Base-by-base conservation (phyloP, 2,329 filamentous ascomycete genomes). In the Diplodia seriata region DNA sequence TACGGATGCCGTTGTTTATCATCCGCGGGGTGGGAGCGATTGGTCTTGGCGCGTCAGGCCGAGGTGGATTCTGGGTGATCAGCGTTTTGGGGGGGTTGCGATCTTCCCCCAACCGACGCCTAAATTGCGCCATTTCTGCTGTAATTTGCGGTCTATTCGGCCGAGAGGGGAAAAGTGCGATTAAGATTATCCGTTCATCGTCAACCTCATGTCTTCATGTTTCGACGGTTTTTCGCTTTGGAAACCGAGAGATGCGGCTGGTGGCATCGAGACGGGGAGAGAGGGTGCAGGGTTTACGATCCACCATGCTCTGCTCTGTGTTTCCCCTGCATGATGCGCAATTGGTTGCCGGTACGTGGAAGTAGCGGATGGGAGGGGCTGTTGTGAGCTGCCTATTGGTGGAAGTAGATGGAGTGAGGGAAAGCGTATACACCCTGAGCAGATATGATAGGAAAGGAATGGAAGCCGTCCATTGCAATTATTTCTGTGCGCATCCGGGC, bases 121-220 rank as follows among this genome's bases (percentile, higher is more conserved):
- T 20, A 15, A 50, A 62, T 43, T 49, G 43, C 26, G 40, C 40
- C 57, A 62, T 20, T 33, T 50, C 15, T 1, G 57, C 40, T 7
- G n/a, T 26, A 50, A 62, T 62, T 62, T 62, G 31, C 57, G 4
- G 40, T 11, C 40, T 62, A 43, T 62, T 29, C 15, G 7, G 49
- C 57, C 57, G 11, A 43, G 26, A 62, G 49, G 29, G 40, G 57
- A 3, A 62, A 62, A 62, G 40, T 36, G 40, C 43, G 7, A 15
- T 62, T 40, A 12, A 49, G 57, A 50, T 62, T 50, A 43, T 31
- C 18, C 20, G 20, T 23, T 43, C 9, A 5, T 33, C 12, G 8
- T 36, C 33, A 26, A 62, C 57, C 26, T 62, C 57, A 62, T 26
- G 14, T 18, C 23, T 62, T 33, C 40, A 7, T 6, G 15, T 23